Percentiles rank a stretch among this genome's conserved stretches.
phyloP scores from a whole-genome alignment of 2,329 filamentous ascomycete genomes.

The Didymella sp. region DNA sequence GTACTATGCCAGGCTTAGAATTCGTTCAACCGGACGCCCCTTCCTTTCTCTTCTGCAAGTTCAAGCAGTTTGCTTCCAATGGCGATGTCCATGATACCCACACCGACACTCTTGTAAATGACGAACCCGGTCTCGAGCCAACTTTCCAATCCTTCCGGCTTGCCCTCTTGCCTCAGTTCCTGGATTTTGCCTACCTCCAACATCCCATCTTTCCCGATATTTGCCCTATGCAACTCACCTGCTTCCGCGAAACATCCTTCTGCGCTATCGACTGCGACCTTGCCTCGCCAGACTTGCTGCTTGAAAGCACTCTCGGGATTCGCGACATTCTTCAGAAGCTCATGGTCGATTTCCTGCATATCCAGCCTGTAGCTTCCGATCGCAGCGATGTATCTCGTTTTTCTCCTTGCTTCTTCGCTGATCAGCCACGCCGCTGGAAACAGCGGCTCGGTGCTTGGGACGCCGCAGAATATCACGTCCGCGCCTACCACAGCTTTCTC shows the following conservation, averaged over 20 bases:
- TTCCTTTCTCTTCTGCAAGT: conserved; percentile 22
- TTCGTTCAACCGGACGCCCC: conserved; percentile 19
- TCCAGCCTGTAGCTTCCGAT: conserved; percentile 44
- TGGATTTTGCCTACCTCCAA: conserved; percentile 20
- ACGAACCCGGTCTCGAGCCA: conserved; percentile 49
- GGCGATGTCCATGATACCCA: conserved; percentile 60
- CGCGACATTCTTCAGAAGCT: conserved; percentile 44
- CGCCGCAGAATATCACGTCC: conserved; percentile 60
- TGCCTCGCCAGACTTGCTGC: conserved; percentile 7
- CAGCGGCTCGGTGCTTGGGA: conserved; percentile 54
- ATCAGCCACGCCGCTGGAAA: conserved; percentile 51
- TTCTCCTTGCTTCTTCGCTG: conserved; percentile 7
- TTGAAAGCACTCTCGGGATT: conserved; percentile 1
- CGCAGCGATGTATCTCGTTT: conserved; percentile 33
- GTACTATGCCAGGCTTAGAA: too few species aligned
- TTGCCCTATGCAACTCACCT: conserved; percentile 55
- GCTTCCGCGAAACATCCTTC: conserved; percentile 56
- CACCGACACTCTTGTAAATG: conserved; percentile 60
- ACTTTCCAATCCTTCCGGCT: conserved; percentile 24
- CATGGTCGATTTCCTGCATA: conserved; percentile 59
- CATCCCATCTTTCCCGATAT: conserved; percentile 33
- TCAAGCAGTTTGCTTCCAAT: conserved; percentile 44
- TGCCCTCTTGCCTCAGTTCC: conserved; percentile 21
- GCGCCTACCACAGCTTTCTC: conserved; percentile 38
- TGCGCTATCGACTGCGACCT: conserved; percentile 36